These are phyloP conservation scores for Strobilomyces confusus DNA, from an alignment of 768 basidiomycete species.

Conservation along the genomic window DNA sequence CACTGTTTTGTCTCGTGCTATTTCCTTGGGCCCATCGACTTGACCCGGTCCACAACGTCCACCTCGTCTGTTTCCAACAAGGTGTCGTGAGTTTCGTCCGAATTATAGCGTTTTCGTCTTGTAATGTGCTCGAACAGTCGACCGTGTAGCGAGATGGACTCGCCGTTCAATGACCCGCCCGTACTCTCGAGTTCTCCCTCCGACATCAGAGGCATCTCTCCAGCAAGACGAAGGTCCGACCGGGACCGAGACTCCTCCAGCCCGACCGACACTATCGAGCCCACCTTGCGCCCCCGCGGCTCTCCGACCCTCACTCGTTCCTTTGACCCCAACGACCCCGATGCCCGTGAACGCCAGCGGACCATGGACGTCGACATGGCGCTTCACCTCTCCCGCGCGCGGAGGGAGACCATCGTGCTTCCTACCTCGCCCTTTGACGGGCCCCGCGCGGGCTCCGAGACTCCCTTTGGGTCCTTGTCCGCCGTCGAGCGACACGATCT, in stretches of 20 bases:
- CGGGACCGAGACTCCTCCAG: conserved; percentile 32
- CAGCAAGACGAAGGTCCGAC: conserved; percentile 34
- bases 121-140: conserved; percentile 1
- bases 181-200: conserved; percentile 40
- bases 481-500: conserved; percentile 48
- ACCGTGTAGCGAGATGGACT: conserved; percentile 31
- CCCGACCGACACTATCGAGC: conserved; percentile 39
- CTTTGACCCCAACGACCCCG: conserved; percentile 66
- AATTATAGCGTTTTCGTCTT: background rate
- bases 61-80: background rate
- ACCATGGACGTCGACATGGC: conserved; percentile 96
- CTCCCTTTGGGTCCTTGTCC: conserved; percentile 41
- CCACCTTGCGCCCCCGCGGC: conserved; percentile 41
- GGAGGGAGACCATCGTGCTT: conserved; percentile 53
- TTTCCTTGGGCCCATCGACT: too few relatives aligned
- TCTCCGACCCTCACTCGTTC: conserved; percentile 63
- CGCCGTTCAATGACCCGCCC: conserved; percentile 33
- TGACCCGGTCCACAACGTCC: too few relatives aligned
- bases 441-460: conserved; percentile 30
- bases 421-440: conserved; percentile 34
- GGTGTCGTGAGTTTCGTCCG: conserved; percentile 11
- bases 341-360: conserved; percentile 80
- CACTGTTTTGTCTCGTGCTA: too few relatives aligned
- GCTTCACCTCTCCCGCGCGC: conserved; percentile 68
- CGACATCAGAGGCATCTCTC: conserved; percentile 39